These are phyloP conservation scores for Colletotrichum echinochloae DNA, from an alignment of 2,329 filamentous ascomycete species.

Conservation along the genomic window DNA sequence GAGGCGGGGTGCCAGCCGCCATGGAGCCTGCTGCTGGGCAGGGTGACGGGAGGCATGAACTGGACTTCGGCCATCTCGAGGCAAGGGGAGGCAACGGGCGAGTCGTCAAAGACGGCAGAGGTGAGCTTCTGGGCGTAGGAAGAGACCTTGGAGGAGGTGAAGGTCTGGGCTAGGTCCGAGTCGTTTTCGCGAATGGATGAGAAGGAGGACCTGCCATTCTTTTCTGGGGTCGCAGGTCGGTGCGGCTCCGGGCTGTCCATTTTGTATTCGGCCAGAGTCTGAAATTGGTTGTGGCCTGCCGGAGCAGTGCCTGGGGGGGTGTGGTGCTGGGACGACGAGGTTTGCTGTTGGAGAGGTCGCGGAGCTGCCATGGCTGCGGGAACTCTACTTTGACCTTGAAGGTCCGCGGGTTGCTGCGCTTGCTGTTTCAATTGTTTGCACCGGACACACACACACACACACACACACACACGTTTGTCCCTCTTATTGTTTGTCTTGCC, in stretches of 20 bases:
- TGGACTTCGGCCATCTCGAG: slow-evolving; percentile 54
- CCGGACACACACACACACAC: slow-evolving; percentile 11
- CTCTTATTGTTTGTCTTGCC: slow-evolving; percentile 5
- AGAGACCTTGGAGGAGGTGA: slow-evolving; percentile 72
- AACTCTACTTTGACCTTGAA: slow-evolving; percentile 38
- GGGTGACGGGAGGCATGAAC: slow-evolving; percentile 65
- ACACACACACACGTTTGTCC: neutral
- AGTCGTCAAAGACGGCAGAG: slow-evolving; percentile 65
- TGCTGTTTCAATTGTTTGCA: slow-evolving; percentile 39
- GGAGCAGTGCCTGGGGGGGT: slow-evolving; percentile 49
- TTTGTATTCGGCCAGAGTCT: slow-evolving; percentile 42
- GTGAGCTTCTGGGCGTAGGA: slow-evolving; percentile 61
- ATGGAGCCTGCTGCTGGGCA: slow-evolving; percentile 67
- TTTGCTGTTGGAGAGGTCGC: slow-evolving; percentile 36
- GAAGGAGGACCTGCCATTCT: slow-evolving; percentile 65
- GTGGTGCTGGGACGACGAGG: slow-evolving; percentile 49
- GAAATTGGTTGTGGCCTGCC: slow-evolving; percentile 35
- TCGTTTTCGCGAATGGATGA: slow-evolving; percentile 72
- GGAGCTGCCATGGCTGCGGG: slow-evolving; percentile 37
- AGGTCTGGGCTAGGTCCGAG: slow-evolving; percentile 70
- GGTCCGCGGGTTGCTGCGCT: slow-evolving; percentile 36
- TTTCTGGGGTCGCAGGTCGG: slow-evolving; percentile 49
- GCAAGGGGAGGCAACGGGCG: slow-evolving; percentile 43
- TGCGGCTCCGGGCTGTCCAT: slow-evolving; percentile 46
- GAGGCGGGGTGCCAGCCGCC: slow-evolving; percentile 70